These are phyloP conservation scores for Vachellia pachyceras DNA, from an alignment of 306 rosid genomes.

Conservation along the genomic window DNA sequence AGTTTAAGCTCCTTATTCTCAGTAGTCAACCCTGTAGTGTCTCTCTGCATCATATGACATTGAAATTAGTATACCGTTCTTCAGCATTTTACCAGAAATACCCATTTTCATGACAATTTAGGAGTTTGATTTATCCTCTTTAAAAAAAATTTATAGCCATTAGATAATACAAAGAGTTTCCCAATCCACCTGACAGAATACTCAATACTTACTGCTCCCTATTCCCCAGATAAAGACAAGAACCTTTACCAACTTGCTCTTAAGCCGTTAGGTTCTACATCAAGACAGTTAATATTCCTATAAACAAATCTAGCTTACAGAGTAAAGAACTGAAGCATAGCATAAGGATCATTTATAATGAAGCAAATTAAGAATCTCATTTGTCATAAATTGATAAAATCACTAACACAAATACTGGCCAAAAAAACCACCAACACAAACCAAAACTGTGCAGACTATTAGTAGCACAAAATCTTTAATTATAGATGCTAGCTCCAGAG, in stretches of 20 bases:
- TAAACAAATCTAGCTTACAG: not conserved
- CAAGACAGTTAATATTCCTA: conserved; percentile 1
- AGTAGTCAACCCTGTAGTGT: conserved; percentile 67
- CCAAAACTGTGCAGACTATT: not conserved
- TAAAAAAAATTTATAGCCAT: not conserved
- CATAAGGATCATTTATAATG: not conserved
- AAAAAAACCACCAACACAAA: not conserved
- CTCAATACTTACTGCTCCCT: not conserved
- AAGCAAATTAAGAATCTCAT: not conserved
- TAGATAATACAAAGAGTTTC: not conserved
- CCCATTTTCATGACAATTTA: not conserved
- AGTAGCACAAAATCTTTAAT: not conserved
- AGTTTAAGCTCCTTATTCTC: conserved; percentile 93
- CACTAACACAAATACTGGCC: not conserved
- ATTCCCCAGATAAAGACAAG: not conserved
- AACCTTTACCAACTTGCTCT: not conserved
- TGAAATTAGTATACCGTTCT: conserved; percentile 21
- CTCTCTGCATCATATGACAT: conserved; percentile 75
- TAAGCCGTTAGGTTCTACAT: not conserved
- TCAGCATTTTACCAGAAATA: not conserved
- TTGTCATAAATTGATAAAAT: not conserved
- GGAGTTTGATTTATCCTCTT: not conserved
- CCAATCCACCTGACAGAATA: conserved; percentile 2
- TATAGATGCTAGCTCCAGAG: not conserved
- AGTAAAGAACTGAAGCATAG: not conserved